phyloP scores from a whole-genome alignment of 2,329 filamentous ascomycete species.

The Penicillium italicum region DNA sequence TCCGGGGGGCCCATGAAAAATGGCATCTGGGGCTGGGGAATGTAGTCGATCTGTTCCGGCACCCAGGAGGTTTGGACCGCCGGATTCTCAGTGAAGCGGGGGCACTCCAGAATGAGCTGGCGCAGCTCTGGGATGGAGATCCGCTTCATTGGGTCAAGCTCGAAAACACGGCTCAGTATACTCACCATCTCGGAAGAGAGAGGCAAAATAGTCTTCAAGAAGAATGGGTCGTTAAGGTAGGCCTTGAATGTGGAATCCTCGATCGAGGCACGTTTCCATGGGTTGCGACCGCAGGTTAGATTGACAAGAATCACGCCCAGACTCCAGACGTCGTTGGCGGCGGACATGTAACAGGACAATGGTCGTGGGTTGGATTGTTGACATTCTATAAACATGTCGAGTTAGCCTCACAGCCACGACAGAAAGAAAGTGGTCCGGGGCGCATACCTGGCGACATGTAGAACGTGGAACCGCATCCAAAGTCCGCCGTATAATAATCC shows the following conservation, averaged over 20 bases:
- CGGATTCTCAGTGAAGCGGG: conserved; percentile 59
- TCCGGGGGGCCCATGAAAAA: conserved; percentile 33
- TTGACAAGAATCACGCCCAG: conserved; percentile 98
- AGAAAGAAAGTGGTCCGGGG: not conserved
- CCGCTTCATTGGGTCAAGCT: conserved; percentile 75
- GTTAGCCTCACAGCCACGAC: conserved; percentile 8
- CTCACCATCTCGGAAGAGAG: conserved; percentile 83
- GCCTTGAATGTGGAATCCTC: conserved; percentile 95
- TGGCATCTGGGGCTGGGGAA: conserved; percentile 36
- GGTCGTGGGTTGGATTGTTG: conserved; percentile 70
- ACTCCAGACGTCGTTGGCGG: conserved; percentile 95
- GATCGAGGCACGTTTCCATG: conserved; percentile 92
- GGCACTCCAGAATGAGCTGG: conserved; percentile 70
- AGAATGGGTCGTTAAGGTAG: conserved; percentile 78
- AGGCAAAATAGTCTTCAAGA: conserved; percentile 88
- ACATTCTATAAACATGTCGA: conserved; percentile 65
- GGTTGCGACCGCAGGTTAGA: conserved; percentile 94
- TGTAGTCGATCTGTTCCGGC: conserved; percentile 36
- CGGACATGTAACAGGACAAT: conserved; percentile 77
- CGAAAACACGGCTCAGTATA: conserved; percentile 84
- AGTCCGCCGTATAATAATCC: conserved; percentile 81
- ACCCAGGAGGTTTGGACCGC: conserved; percentile 36
- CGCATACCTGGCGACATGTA: conserved; percentile 98
- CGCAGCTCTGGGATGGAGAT: conserved; percentile 78
- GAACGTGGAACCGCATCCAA: conserved; percentile 96